These are phyloP conservation scores for Detonula confervacea DNA, from an alignment of 352 stramenopile genomes.

Conservation along the genomic window DNA sequence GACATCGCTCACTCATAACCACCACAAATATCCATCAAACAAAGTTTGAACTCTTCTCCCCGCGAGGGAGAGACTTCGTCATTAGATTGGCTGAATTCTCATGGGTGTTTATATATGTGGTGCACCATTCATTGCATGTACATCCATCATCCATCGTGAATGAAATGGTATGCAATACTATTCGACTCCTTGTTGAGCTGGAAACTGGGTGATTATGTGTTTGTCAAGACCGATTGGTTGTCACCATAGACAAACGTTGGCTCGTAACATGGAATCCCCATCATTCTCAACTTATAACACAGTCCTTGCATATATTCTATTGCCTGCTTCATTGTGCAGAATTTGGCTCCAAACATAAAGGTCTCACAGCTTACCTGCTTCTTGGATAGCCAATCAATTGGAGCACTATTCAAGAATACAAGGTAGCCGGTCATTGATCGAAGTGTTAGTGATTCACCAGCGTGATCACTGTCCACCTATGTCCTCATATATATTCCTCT, in stretches of 20 bases:
- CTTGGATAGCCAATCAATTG: constrained; percentile 22
- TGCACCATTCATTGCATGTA: constrained; percentile 29
- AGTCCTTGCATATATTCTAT: constrained; percentile 17
- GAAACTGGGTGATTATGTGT: constrained; percentile 17
- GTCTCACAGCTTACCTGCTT: not conserved
- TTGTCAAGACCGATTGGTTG: constrained; percentile 28
- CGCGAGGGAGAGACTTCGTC: constrained; percentile 42
- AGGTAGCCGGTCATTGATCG: constrained; percentile 31
- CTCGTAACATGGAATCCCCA: constrained; percentile 23
- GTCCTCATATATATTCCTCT: not conserved
- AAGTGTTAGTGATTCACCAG: constrained; percentile 13
- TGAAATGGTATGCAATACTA: constrained; percentile 46
- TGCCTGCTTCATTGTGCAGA: constrained; percentile 14
- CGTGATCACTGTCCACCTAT: constrained; percentile 41
- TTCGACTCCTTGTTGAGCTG: constrained; percentile 41
- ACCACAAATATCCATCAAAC: constrained; percentile 19
- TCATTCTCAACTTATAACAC: constrained; percentile 49
- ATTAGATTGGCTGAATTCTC: constrained; percentile 48
- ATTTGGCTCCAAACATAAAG: constrained; percentile 11
- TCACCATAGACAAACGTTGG: constrained; percentile 31
- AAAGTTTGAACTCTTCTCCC: constrained; percentile 33
- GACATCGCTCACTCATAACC: not conserved
- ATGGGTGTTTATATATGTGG: constrained; percentile 54
- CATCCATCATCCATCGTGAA: constrained; percentile 15
- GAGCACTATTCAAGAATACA: constrained; percentile 25